A percentile compares a stretch with the other conserved stretches of the same genome.
Evolutionary conservation across 441 rosid genomes (phyloP).

Genomic region (Eruca vesicaria): DNA sequence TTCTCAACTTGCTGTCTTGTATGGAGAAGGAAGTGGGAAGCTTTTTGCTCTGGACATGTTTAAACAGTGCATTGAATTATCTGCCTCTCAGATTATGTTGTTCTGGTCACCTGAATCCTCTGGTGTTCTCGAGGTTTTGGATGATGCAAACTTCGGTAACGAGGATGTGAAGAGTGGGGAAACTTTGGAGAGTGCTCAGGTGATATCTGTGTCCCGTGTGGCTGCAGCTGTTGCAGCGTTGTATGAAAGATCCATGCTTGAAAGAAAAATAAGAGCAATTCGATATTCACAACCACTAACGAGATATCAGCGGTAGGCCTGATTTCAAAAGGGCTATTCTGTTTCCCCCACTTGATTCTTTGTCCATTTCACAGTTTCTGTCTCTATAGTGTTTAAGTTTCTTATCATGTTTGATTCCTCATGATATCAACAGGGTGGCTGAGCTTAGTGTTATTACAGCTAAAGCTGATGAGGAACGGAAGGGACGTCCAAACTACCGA

Average conservation of each 20-base stretch:
- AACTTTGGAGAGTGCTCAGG: constrained; percentile 29
- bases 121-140: constrained; percentile 23
- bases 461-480: constrained; percentile 74
- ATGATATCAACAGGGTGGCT: constrained; percentile 45
- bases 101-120: constrained; percentile 30
- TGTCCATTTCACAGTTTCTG: not conserved
- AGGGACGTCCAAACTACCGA: constrained; percentile 53
- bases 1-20: constrained; percentile 71
- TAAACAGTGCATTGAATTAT: constrained; percentile 50
- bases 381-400: not conserved
- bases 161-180: constrained; percentile 24
- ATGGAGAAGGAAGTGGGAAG: constrained; percentile 66
- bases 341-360: no score
- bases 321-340: no score
- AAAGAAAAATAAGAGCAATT: constrained; percentile 58
- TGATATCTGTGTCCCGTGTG: constrained; percentile 72
- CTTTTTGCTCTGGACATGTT: constrained; percentile 55
- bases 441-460: constrained; percentile 60
- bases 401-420: not conserved
- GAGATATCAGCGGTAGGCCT: constrained; percentile 66
- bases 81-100: constrained; percentile 43
- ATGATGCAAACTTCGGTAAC: constrained; percentile 18
- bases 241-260: constrained; percentile 69
- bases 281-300: constrained; percentile 44
- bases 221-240: constrained; percentile 87